A percentile compares a stretch with the other conserved stretches of the same genome.
These are phyloP conservation scores for Neurospora sp. DNA, from an alignment of 2,329 filamentous ascomycete species.

Conservation along the genomic window DNA sequence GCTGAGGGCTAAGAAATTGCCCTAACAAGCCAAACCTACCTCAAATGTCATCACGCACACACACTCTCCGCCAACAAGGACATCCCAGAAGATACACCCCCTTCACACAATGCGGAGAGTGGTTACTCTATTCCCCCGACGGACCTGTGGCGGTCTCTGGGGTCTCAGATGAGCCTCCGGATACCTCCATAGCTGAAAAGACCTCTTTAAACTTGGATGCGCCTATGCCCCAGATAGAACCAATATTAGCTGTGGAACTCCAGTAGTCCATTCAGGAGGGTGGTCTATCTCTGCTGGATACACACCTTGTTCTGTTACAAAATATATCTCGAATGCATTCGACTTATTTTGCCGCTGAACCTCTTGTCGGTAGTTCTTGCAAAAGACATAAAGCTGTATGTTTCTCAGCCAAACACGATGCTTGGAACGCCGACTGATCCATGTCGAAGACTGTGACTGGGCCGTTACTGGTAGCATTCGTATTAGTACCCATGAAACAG, in stretches of 20 bases:
- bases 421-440: conserved; percentile 39
- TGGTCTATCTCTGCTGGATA: not conserved
- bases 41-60: not conserved
- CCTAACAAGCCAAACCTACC: not conserved
- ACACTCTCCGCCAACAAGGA: not conserved
- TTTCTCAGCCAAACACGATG: conserved; percentile 42
- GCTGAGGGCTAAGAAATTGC: not conserved
- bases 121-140: not conserved
- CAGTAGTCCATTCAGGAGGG: not conserved
- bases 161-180: conserved; percentile 11
- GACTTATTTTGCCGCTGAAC: conserved; percentile 38
- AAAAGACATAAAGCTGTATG: conserved; percentile 50
- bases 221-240: conserved; percentile 4
- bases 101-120: not conserved
- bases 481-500: not conserved
- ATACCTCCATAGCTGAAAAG: conserved; percentile 5
- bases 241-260: not conserved
- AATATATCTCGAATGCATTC: conserved; percentile 42
- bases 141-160: conserved; percentile 2
- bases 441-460: conserved; percentile 36
- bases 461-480: conserved; percentile 36
- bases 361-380: conserved; percentile 42
- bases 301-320: conserved; percentile 31
- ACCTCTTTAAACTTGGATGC: conserved; percentile 16
- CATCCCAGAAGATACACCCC: not conserved